Evolutionary conservation across 139 green algal genomes (phyloP).

Genomic region (Pleodorina starrii): DNA sequence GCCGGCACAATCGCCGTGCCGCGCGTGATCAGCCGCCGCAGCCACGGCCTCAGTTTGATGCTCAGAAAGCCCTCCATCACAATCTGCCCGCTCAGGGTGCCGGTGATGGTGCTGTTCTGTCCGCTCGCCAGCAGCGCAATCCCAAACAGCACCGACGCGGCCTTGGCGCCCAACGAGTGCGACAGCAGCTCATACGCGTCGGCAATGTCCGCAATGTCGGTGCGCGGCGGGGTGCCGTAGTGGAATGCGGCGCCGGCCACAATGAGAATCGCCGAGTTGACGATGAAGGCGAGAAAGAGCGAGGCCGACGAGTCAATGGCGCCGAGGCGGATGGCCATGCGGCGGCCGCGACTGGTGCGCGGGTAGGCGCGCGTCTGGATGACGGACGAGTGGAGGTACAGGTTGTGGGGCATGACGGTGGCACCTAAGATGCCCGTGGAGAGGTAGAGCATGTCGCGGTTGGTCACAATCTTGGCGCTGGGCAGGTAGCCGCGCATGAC

Average conservation of each 20-base stretch:
- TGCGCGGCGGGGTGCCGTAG: constrained; percentile 45
- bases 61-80: constrained; percentile 79
- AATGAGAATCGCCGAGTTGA: constrained; percentile 81
- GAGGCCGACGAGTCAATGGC: constrained; percentile 68
- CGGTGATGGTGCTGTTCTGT: constrained; percentile 74
- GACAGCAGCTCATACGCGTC: constrained; percentile 72
- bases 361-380: constrained; percentile 74
- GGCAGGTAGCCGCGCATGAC: constrained; percentile 69
- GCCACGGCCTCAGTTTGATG: constrained; percentile 64
- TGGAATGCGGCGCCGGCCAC: constrained; percentile 73
- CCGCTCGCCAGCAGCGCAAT: constrained; percentile 65
- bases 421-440: constrained; percentile 72
- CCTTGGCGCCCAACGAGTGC: constrained; percentile 63
- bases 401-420: constrained; percentile 80
- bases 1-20: constrained; percentile 69
- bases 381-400: constrained; percentile 74
- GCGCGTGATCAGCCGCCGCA: constrained; percentile 66
- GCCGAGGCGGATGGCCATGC: constrained; percentile 67
- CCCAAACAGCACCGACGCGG: constrained; percentile 68
- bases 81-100: constrained; percentile 64
- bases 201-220: constrained; percentile 54
- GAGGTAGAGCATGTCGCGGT: constrained; percentile 64
- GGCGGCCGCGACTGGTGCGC: constrained; percentile 60
- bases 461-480: constrained; percentile 46
- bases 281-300: constrained; percentile 74